These are phyloP conservation scores for Astrocystis sublimbata DNA, from an alignment of 495 filamentous ascomycete genomes.

Conservation along the genomic window DNA sequence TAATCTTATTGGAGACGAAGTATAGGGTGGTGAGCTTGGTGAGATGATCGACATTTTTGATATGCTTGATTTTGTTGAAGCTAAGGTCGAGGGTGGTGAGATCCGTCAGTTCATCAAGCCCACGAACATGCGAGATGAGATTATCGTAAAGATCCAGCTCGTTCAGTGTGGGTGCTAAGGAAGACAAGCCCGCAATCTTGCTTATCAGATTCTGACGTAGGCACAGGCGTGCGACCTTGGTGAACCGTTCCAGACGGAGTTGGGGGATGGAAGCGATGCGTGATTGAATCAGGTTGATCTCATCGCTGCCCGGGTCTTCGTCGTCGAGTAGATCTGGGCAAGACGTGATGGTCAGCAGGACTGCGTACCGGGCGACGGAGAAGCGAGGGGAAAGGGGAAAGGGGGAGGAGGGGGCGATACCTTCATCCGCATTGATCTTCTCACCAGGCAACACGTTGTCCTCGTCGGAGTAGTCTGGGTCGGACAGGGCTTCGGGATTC, in stretches of 20 bases:
- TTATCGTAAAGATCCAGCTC: conserved; percentile 99
- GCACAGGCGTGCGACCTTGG: conserved; percentile 75
- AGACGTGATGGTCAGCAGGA: conserved; percentile 1
- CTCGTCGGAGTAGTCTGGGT: conserved; percentile 80
- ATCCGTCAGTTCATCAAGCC: conserved; percentile 72
- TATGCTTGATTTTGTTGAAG: conserved; percentile 99
- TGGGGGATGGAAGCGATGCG: conserved; percentile 78
- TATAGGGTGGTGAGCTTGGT: conserved; percentile 80
- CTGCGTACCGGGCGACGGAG: neutral
- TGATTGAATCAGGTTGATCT: conserved; percentile 87
- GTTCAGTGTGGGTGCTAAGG: conserved; percentile 62
- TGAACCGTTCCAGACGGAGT: conserved; percentile 79
- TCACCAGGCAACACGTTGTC: conserved; percentile 76
- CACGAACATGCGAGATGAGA: conserved; percentile 82
- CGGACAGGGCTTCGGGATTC: conserved; percentile 79
- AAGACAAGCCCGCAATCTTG: conserved; percentile 69
- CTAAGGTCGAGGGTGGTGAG: conserved; percentile 84
- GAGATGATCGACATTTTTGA: conserved; percentile 84
- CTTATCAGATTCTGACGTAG: conserved; percentile 91
- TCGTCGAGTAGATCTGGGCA: conserved; percentile 55
- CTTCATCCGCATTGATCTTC: conserved; percentile 80
- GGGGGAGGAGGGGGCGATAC: conserved; percentile 29
- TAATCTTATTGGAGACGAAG: conserved; percentile 94
- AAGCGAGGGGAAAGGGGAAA: neutral
- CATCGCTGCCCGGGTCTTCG: conserved; percentile 59